Evolutionary conservation across 495 filamentous ascomycete genomes (phyloP), one percentile per base, ranked within the genome.

Genomic region (Hypoxylon trugodes): DNA sequence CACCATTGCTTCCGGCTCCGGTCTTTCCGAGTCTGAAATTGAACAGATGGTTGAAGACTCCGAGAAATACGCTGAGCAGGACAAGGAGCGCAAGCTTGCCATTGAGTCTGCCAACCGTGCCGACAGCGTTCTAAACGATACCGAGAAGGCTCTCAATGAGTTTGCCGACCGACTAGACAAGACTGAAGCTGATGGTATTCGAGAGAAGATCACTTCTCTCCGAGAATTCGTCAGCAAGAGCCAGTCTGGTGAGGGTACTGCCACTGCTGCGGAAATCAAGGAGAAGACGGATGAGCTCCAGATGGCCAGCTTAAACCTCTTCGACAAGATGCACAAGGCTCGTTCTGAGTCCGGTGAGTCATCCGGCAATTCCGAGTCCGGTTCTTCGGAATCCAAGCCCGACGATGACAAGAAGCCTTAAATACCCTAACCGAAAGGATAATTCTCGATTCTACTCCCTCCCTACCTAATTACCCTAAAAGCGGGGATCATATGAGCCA

Each of bases 271-370:
- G 59, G 90, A 97, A 75, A 84, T 98, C 73, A 98, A 98, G 88
- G 87, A 90, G 81, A 97, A 98, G 90, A 94, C 89, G 61, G 96
- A 98, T 62, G 95, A 97, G 79, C 87, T 98, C 69, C 96, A 98
- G 81, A 91, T 87, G 72, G 92, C 95, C 58, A 93, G 90, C 80
- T 84, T 98, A 81, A 96, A 89, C 76, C 87, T 98, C 66, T 98
- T 98, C 79, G 95, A 98, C 83, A 97, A 98, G 89, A 96, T 98
- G 92, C 95, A 98, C 88, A 96, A 96, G 84, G 92, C 96, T 45
- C 86, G 91, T 64, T 69, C 77, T 65, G 91, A 93, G 83, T 70
- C 76, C 5, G 67, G 76, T 55, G 84, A 90, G 36, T 22, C 33
- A 55, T 59, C 70, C 42, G 51, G 76, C 52, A 70, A 66, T 49